phyloP scores from a whole-genome alignment of 768 basidiomycete species.

The Panaeolus papilionaceus region DNA sequence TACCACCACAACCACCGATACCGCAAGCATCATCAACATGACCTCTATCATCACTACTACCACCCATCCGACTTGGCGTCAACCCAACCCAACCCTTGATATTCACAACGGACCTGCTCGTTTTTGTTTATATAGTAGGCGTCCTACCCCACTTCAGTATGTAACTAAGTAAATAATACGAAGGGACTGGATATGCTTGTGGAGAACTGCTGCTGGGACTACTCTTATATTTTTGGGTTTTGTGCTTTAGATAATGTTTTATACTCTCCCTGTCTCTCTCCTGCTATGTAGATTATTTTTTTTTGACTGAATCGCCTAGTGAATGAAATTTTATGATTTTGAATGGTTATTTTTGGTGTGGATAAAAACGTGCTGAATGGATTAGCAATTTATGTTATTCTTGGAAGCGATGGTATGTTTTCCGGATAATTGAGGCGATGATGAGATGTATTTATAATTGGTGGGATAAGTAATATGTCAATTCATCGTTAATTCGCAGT shows the following conservation, averaged over 20 bases:
- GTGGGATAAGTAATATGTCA: background rate
- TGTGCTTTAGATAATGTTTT: slow-evolving; percentile 14
- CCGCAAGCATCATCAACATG: background rate
- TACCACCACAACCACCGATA: background rate
- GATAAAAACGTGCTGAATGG: background rate
- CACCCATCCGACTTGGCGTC: background rate
- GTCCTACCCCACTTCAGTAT: background rate
- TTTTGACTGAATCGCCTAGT: slow-evolving; percentile 5
- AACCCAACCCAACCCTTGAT: background rate
- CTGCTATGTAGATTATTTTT: background rate
- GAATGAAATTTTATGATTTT: slow-evolving; percentile 2
- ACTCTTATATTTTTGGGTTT: slow-evolving; percentile 13
- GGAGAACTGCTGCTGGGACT: slow-evolving; percentile 11
- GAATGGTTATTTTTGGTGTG: background rate
- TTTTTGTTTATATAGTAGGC: slow-evolving; percentile 8
- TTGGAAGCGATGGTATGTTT: too few relatives aligned
- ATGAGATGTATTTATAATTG: background rate
- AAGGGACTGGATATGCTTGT: slow-evolving; percentile 10
- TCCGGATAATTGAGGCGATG: too few relatives aligned
- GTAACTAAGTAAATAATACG: slow-evolving; percentile 8
- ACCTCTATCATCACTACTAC: background rate
- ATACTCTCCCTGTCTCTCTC: background rate
- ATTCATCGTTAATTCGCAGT: too few relatives aligned
- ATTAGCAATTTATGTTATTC: background rate
- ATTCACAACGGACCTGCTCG: slow-evolving; percentile 8